phyloP scores from a whole-genome alignment of 352 stramenopile genomes.

The Phytophthora constricta region DNA sequence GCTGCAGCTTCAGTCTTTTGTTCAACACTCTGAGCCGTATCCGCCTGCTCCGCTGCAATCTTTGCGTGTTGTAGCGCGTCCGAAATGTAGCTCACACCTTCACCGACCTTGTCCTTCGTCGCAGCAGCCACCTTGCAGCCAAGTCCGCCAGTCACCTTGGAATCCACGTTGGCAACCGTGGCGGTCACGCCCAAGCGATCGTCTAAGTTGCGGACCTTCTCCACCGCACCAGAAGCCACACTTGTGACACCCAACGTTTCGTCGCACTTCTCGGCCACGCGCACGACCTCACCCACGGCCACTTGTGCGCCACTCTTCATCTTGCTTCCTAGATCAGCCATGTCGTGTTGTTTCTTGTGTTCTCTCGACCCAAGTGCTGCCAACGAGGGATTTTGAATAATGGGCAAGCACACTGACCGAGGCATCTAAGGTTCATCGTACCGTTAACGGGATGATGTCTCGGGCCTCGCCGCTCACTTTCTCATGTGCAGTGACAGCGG shows the following conservation, averaged over 20 bases:
- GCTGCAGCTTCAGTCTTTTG: slow-evolving; percentile 24
- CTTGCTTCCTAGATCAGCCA: background rate
- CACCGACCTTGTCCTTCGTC: no score
- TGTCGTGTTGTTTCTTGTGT: background rate
- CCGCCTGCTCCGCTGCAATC: slow-evolving; percentile 40
- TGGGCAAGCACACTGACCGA: background rate
- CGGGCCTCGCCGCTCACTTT: no score
- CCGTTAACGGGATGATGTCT: no score
- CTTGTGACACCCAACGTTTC: slow-evolving; percentile 44
- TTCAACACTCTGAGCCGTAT: slow-evolving; percentile 38
- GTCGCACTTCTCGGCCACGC: slow-evolving; percentile 45
- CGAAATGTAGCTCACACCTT: slow-evolving; percentile 56
- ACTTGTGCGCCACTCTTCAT: slow-evolving; percentile 30
- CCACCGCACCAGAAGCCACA: slow-evolving; percentile 36
- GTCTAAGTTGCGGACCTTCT: slow-evolving; percentile 52
- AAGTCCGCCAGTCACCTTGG: slow-evolving; percentile 55
- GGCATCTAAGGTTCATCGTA: no score
- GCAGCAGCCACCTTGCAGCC: slow-evolving; percentile 37
- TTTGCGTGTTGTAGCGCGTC: slow-evolving; percentile 57
- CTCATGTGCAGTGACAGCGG: no score
- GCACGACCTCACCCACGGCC: slow-evolving; percentile 41
- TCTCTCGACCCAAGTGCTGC: background rate
- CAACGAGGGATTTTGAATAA: background rate
- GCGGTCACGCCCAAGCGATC: slow-evolving; percentile 51
- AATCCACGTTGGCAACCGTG: slow-evolving; percentile 51